These are phyloP conservation scores for Hanseniaspora thailandica DNA, from an alignment of 805 yeast genomes.

Conservation along the genomic window DNA sequence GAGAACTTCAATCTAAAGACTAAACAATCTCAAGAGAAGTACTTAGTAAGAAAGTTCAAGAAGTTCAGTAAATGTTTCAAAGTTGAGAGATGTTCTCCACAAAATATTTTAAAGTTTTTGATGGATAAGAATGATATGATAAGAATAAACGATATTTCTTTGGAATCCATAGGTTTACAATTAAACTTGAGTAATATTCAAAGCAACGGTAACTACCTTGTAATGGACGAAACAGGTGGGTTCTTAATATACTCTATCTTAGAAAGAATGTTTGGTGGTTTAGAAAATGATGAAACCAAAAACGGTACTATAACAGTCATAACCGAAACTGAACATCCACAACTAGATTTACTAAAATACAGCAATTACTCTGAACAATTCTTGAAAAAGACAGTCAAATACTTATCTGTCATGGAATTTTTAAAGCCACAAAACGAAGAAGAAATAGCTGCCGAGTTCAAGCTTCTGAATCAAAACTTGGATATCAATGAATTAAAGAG, in stretches of 20 bases:
- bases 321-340: slow-evolving; percentile 92
- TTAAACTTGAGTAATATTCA: slow-evolving; percentile 69
- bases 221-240: slow-evolving; percentile 92
- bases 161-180: slow-evolving; percentile 69
- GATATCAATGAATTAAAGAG: slow-evolving; percentile 37
- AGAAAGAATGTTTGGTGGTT: slow-evolving; percentile 67
- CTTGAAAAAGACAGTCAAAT: slow-evolving; percentile 45
- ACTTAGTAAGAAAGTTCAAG: slow-evolving; percentile 79
- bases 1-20: slow-evolving; percentile 82
- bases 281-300: slow-evolving; percentile 15
- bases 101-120: slow-evolving; percentile 60
- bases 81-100: slow-evolving; percentile 60
- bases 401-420: slow-evolving; percentile 68
- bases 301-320: slow-evolving; percentile 56
- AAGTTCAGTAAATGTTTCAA: slow-evolving; percentile 81
- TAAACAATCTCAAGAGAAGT: slow-evolving; percentile 79
- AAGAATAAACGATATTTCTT: slow-evolving; percentile 66
- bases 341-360: slow-evolving; percentile 55
- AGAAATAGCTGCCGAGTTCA: slow-evolving; percentile 35
- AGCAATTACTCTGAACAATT: slow-evolving; percentile 50
- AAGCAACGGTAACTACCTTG: slow-evolving; percentile 81
- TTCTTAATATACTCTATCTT: slow-evolving; percentile 71
- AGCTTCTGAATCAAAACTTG: slow-evolving; percentile 33
- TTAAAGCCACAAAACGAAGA: slow-evolving; percentile 54
- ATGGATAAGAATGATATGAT: slow-evolving; percentile 62